These are phyloP conservation scores for Colletotrichum gigasporum DNA, from an alignment of 2,329 filamentous ascomycete genomes.

Conservation along the genomic window DNA sequence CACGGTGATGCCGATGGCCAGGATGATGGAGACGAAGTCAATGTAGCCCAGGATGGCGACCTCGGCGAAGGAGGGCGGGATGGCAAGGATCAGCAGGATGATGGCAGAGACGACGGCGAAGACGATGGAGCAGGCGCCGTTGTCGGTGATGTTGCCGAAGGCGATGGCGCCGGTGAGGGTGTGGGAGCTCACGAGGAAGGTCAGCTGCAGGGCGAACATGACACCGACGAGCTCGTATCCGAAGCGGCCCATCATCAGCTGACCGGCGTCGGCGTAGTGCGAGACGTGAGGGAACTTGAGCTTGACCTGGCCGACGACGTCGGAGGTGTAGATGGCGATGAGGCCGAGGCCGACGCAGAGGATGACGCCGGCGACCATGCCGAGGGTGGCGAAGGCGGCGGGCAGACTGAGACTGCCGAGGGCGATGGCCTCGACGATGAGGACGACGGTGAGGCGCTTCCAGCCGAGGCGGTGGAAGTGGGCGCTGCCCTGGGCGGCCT, in stretches of 20 bases:
- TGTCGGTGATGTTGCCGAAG: constrained; percentile 70
- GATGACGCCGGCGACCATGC: constrained; percentile 57
- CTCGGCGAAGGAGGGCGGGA: constrained; percentile 59
- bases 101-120: constrained; percentile 57
- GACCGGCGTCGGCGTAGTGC: constrained; percentile 74
- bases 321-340: constrained; percentile 51
- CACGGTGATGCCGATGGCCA: constrained; percentile 73
- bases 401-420: constrained; percentile 63
- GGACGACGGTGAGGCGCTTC: constrained; percentile 64
- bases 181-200: constrained; percentile 78
- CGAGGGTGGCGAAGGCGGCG: constrained; percentile 60
- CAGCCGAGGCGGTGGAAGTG: constrained; percentile 64
- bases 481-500: constrained; percentile 53
- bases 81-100: constrained; percentile 54
- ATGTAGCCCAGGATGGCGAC: constrained; percentile 60
- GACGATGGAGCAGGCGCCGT: constrained; percentile 57
- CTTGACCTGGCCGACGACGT: constrained; percentile 55
- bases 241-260: constrained; percentile 66
- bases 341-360: constrained; percentile 45
- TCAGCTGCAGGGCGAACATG: constrained; percentile 70
- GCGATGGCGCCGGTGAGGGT: constrained; percentile 76
- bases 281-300: constrained; percentile 64
- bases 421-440: constrained; percentile 67
- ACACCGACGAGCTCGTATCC: constrained; percentile 71
- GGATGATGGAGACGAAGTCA: constrained; percentile 69